Percentiles rank a stretch among this genome's conserved stretches.
Conservation (phyloP, 192 early-diverging fungal species). For the Phlyctochytrium arcticum region DNA sequence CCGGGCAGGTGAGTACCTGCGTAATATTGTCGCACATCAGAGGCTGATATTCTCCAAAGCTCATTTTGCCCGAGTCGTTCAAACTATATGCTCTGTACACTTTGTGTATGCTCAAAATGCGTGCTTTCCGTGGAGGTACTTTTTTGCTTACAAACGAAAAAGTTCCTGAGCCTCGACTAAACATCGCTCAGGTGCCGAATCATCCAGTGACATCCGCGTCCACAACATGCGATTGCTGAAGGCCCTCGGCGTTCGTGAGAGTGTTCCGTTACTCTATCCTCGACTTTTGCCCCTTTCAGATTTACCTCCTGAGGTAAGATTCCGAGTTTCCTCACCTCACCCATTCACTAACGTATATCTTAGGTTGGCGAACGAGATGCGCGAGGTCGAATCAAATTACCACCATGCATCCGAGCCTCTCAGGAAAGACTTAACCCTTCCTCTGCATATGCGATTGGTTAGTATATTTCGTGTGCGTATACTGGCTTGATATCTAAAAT, state of each 20-base stretch:
- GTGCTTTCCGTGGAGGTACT: conserved; percentile 70
- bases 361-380: conserved; percentile 45
- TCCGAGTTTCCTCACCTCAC: background rate
- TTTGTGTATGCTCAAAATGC: conserved; percentile 77
- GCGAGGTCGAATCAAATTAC: conserved; percentile 60
- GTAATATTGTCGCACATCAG: background rate
- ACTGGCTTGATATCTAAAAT: too few relatives aligned
- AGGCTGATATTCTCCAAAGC: conserved; percentile 34
- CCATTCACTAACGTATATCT: conserved; percentile 31
- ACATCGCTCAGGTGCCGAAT: conserved; percentile 60
- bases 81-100: conserved; percentile 89
- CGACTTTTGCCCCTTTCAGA: conserved; percentile 67
- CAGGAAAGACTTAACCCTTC: conserved; percentile 67
- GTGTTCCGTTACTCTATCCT: conserved; percentile 81
- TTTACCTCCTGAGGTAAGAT: conserved; percentile 47
- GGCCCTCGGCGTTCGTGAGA: conserved; percentile 67
- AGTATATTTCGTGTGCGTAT: conserved; percentile 4
- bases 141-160: background rate
- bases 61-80: conserved; percentile 94
- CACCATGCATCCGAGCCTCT: conserved; percentile 67
- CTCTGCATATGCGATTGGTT: conserved; percentile 81
- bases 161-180: background rate
- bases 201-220: conserved; percentile 78
- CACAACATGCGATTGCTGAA: conserved; percentile 76
- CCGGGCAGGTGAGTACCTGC: conserved; percentile 60